These are phyloP conservation scores for Chaetomium sp. DNA, from an alignment of 2,329 filamentous ascomycete species.

Conservation along the genomic window DNA sequence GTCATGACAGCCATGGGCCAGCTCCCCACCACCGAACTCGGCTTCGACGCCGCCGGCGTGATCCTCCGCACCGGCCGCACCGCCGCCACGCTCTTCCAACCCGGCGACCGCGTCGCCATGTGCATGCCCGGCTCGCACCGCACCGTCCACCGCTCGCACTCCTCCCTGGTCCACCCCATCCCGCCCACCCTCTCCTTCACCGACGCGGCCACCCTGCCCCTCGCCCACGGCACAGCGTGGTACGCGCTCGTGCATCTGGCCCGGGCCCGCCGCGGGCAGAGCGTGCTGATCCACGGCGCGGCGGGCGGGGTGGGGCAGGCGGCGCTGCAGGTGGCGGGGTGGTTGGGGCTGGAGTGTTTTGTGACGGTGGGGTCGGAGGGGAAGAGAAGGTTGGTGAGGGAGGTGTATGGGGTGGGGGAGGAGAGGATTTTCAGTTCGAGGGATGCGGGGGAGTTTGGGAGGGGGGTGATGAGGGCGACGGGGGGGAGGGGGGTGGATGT, in stretches of 20 bases:
- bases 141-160: neutral
- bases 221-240: slow-evolving; percentile 1
- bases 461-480: slow-evolving; percentile 38
- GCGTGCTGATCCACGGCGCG: neutral
- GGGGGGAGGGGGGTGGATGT: slow-evolving; percentile 41
- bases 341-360: neutral
- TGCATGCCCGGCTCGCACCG: slow-evolving; percentile 1
- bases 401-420: neutral
- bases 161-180: neutral
- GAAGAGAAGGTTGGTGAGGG: neutral
- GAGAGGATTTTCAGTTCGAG: slow-evolving; percentile 30
- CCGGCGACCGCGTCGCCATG: neutral
- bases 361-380: neutral
- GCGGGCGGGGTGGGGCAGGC: slow-evolving; percentile 7
- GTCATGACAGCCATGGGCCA: slow-evolving; percentile 5
- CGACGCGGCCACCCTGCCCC: neutral
- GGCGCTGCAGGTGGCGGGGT: neutral
- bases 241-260: neutral
- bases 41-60: slow-evolving; percentile 4
- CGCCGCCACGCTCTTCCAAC: neutral
- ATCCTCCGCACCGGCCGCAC: neutral
- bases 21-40: neutral
- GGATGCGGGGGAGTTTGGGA: slow-evolving; percentile 38
- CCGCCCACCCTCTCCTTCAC: neutral
- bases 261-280: neutral